Percentiles rank a stretch among this genome's conserved stretches.
Evolutionary conservation across 2,329 filamentous ascomycete species (phyloP).

Genomic region (Fusarium ramigenum): DNA sequence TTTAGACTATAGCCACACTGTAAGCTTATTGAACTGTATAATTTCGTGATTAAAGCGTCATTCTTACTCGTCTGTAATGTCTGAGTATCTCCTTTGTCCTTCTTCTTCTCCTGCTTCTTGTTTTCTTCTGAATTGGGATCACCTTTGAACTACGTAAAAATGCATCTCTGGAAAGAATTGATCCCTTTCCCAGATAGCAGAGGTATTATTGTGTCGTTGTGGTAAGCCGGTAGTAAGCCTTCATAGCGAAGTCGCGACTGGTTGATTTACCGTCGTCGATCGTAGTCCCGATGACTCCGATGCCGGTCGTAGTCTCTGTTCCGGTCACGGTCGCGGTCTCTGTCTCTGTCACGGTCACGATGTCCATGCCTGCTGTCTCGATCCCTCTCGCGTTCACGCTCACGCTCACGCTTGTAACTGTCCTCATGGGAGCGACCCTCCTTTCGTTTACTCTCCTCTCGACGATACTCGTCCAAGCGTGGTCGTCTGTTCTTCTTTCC

Average conservation of each 20-base stretch:
- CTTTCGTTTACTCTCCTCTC: conserved; percentile 55
- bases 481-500: conserved; percentile 59
- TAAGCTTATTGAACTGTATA: conserved; percentile 21
- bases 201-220: not conserved
- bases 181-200: not conserved
- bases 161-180: not conserved
- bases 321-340: conserved; percentile 18
- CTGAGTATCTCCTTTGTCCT: not conserved
- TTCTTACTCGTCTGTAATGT: conserved; percentile 13
- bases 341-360: conserved; percentile 41
- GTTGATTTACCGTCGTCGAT: conserved; percentile 35
- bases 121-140: not conserved
- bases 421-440: conserved; percentile 54
- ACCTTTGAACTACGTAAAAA: conserved; percentile 16
- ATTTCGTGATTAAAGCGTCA: not conserved
- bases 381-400: conserved; percentile 51
- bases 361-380: conserved; percentile 50
- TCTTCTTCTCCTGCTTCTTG: not conserved
- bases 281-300: conserved; percentile 37
- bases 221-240: not conserved
- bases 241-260: not conserved
- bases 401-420: conserved; percentile 57
- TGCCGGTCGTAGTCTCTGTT: conserved; percentile 35
- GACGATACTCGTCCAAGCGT: conserved; percentile 60
- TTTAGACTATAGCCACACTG: conserved; percentile 21